Conservation (phyloP, 2,329 filamentous ascomycete species). For the Sclerotinia minor region DNA sequence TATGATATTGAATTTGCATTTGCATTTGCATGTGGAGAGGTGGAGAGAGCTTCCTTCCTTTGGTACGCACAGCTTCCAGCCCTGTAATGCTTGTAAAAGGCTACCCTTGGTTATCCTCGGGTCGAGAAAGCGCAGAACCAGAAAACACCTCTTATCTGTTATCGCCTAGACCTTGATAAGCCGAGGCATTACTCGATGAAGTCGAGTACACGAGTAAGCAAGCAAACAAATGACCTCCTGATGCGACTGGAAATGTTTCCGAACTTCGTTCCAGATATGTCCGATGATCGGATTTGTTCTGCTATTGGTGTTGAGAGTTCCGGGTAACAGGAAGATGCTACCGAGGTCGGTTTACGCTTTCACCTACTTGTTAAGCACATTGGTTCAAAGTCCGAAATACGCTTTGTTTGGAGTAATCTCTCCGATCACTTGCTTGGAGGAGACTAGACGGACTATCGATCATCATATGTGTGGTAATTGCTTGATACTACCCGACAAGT, state of each 20-base stretch:
- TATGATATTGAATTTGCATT: no score
- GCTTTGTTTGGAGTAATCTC: not conserved
- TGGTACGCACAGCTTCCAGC: not conserved
- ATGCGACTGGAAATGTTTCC: not conserved
- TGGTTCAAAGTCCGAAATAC: not conserved
- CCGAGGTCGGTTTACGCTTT: not conserved
- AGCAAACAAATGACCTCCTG: not conserved
- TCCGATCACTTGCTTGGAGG: conserved; percentile 1
- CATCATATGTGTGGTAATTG: not conserved
- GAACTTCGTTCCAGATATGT: not conserved
- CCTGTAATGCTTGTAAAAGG: not conserved
- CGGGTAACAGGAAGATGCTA: conserved; percentile 7
- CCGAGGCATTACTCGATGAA: conserved; percentile 19
- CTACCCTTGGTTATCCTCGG: conserved; percentile 13
- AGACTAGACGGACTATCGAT: not conserved
- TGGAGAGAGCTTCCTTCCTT: not conserved
- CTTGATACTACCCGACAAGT: not conserved
- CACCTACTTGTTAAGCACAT: no score
- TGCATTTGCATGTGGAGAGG: conserved; percentile 15
- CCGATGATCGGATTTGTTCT: conserved; percentile 1
- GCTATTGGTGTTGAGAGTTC: not conserved
- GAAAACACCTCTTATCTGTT: conserved; percentile 17
- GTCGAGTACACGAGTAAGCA: not conserved
- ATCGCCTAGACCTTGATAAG: conserved; percentile 19
- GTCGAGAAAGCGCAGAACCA: not conserved